A percentile compares a stretch with the other conserved stretches of the same genome.
These are phyloP conservation scores for Hylodesmum podocarpum DNA, from an alignment of 306 rosid genomes.

Conservation along the genomic window DNA sequence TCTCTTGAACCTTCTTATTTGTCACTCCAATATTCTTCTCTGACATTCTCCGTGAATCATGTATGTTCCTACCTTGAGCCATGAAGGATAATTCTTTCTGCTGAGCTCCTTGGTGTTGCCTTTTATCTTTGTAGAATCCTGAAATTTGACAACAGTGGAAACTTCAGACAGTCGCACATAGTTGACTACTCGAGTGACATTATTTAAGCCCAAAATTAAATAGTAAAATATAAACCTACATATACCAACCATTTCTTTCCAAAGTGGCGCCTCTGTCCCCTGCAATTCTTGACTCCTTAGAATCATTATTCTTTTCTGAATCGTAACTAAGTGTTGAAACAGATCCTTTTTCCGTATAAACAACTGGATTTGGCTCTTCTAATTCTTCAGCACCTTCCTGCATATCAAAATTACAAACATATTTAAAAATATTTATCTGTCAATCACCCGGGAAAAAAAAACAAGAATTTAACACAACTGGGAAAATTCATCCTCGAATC, in stretches of 20 bases:
- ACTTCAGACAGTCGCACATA: not conserved
- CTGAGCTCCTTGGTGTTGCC: slow-evolving; percentile 22
- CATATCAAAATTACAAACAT: slow-evolving; percentile 16
- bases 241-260: slow-evolving; percentile 54
- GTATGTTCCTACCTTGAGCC: not conserved
- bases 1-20: slow-evolving; percentile 31
- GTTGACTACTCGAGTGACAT: not conserved
- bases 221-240: slow-evolving; percentile 12
- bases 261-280: slow-evolving; percentile 28
- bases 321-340: slow-evolving; percentile 34
- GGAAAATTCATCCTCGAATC: not conserved
- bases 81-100: not conserved
- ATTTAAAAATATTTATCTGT: slow-evolving; percentile 1
- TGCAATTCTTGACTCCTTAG: slow-evolving; percentile 39
- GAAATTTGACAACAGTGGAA: slow-evolving; percentile 20
- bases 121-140: slow-evolving; percentile 4
- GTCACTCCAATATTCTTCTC: slow-evolving; percentile 16
- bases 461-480: not conserved
- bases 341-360: slow-evolving; percentile 56
- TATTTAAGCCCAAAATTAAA: slow-evolving; percentile 8
- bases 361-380: slow-evolving; percentile 66
- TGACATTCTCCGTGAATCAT: not conserved
- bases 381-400: slow-evolving; percentile 64
- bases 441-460: not conserved
- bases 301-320: slow-evolving; percentile 34